Percentiles rank a stretch among this genome's conserved stretches.
Evolutionary conservation across 116 monocot species (phyloP).

Genomic region (Dioscorea cayenensis): DNA sequence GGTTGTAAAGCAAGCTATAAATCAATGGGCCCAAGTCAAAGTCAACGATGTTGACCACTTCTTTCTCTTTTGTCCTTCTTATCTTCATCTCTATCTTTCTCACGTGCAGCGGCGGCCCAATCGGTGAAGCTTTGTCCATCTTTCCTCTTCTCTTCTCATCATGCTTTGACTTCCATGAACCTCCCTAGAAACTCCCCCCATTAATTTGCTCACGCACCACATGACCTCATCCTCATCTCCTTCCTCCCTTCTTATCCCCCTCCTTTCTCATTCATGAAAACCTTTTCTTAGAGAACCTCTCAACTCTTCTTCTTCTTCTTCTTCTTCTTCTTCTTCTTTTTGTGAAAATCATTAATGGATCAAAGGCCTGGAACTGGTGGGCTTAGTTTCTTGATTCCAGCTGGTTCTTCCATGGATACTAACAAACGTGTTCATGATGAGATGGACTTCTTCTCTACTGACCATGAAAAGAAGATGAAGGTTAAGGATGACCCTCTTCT

Average conservation of each 20-base stretch:
- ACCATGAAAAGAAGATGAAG: conserved; percentile 31
- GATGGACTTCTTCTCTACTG: conserved; percentile 81
- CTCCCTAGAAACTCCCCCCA: neutral
- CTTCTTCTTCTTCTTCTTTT: too few relatives aligned
- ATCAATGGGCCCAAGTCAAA: neutral
- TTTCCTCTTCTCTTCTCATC: neutral
- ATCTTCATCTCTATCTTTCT: neutral
- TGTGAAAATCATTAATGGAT: too few relatives aligned
- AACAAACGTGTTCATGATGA: conserved; percentile 11
- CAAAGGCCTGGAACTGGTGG: conserved; percentile 3
- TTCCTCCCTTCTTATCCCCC: conserved; percentile 24
- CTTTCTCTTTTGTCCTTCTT: neutral
- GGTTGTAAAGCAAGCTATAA: too few relatives aligned
- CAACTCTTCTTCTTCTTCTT: too few relatives aligned
- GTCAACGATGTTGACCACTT: conserved; percentile 31
- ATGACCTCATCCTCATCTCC: conserved; percentile 21
- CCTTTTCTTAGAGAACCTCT: too few relatives aligned
- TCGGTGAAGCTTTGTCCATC: conserved; percentile 35
- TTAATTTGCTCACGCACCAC: conserved; percentile 25
- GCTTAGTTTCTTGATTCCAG: neutral
- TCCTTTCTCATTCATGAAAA: neutral
- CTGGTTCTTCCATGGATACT: neutral
- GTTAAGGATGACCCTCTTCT: neutral
- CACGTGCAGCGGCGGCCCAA: conserved; percentile 46
- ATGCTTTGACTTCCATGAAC: too few relatives aligned